Conservation (phyloP, 2,329 filamentous ascomycete genomes). For the Aspergillus sp. region DNA sequence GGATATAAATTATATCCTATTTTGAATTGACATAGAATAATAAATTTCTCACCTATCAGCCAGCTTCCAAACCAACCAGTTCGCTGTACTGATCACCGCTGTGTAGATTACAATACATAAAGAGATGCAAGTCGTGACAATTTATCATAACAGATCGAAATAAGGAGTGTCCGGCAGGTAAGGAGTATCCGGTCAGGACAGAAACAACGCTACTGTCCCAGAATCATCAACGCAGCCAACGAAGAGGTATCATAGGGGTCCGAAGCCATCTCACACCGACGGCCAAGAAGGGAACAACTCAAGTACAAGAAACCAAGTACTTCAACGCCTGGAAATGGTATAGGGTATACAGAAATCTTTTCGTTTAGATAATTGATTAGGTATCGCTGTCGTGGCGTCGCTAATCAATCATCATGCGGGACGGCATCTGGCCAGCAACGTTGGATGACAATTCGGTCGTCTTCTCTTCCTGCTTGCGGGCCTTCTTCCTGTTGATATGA, state of each 20-base stretch:
- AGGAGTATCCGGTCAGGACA: background rate
- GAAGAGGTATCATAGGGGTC: background rate
- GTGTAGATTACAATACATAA: background rate
- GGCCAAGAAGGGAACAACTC: background rate
- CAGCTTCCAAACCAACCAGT: too few relatives aligned
- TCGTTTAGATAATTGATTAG: background rate
- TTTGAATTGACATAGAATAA: too few relatives aligned
- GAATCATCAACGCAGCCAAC: background rate
- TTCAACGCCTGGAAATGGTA: background rate
- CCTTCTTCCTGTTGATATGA: constrained; percentile 59
- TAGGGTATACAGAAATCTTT: background rate
- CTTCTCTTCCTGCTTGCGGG: constrained; percentile 41
- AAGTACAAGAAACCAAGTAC: background rate
- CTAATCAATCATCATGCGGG: constrained; percentile 40
- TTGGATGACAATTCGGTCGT: constrained; percentile 35
- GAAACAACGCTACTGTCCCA: too few relatives aligned
- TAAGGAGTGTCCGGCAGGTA: background rate
- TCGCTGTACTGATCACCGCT: too few relatives aligned
- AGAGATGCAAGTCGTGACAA: background rate
- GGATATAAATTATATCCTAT: too few relatives aligned
- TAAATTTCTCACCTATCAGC: too few relatives aligned
- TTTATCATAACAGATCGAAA: background rate
- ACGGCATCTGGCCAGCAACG: constrained; percentile 26
- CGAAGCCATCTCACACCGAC: background rate
- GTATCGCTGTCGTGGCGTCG: constrained; percentile 1